phyloP scores from a whole-genome alignment of 129 eudicot genomes.

The Kitagawia praeruptora region DNA sequence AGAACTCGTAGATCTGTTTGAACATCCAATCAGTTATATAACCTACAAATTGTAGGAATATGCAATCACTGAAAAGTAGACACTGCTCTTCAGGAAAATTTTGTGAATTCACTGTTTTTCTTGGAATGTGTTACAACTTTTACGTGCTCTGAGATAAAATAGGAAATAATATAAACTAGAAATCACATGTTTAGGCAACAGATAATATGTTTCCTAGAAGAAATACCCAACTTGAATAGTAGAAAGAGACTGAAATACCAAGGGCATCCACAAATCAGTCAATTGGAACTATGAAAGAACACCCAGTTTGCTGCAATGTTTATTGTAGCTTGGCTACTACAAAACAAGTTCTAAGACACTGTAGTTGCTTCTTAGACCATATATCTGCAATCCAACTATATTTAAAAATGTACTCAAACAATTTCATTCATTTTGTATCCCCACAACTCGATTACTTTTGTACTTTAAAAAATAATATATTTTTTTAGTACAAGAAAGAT shows the following conservation, averaged over 20 bases:
- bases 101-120: background rate
- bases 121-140: background rate
- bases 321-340: background rate
- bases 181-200: background rate
- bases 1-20: slow-evolving; percentile 34
- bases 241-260: background rate
- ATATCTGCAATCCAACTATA: background rate
- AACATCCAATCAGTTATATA: slow-evolving; percentile 23
- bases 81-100: background rate
- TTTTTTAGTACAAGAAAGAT: too few relatives aligned
- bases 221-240: background rate
- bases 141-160: background rate
- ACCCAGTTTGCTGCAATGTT: background rate
- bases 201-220: background rate
- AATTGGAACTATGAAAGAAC: background rate
- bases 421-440: background rate
- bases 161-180: too few relatives aligned
- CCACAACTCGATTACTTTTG: background rate
- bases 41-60: background rate
- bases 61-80: background rate
- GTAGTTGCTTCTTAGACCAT: background rate
- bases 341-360: background rate
- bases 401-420: too few relatives aligned
- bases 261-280: background rate
- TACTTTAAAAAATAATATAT: background rate